Evolutionary conservation across 495 filamentous ascomycete genomes (phyloP), one percentile per base, ranked within the genome.

Genomic region (Chaetomidium leptoderma): DNA sequence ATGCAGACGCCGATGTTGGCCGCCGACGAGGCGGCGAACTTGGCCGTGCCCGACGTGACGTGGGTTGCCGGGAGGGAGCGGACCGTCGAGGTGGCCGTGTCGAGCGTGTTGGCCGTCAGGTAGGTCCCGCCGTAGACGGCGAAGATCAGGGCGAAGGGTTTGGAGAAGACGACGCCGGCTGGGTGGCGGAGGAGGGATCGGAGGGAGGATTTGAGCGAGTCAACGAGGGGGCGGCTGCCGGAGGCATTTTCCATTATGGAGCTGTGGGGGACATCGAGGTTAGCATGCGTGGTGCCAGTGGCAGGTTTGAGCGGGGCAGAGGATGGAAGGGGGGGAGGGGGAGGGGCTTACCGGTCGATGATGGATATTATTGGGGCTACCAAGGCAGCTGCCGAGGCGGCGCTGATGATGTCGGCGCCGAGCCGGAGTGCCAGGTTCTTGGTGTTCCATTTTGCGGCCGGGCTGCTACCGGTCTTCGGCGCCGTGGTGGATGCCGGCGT

Each of bases 171-270:
- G 76, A 93, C 84, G 42, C 63, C 66, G 58, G 83, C 82, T 0
- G 92, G 92, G n/a, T 79, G 78, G 24, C 76, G 66, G 61, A 95
- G 40, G 64, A 96, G 81, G 30, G 80, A 77, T 8, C 66, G 71
- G 50, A 93, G 68, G 35, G 86, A 87, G 61, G 71, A 67, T 54
- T 77, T 80, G 63, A 96, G 74, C 45, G 88, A 92, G 46, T 74
- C 68, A 45, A 72, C 71, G 57, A 97, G 84, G n/a, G 87, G 80
- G 60, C 80, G 79, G 54, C 86, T 83, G 63, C 91, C 92, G 40
- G 90, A 91, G 16, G 92, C 89, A 75, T 96, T 96, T 74, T 97
- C 91, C 73, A 97, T 96, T 65, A 98, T 95, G 11, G 85, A 89
- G 52, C 90, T 96, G 64, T 9, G n/a, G 16, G 21, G 32, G 33